Base-by-base conservation (phyloP, 148 eudicot genomes). In the Nepenthes mirabilis region DNA sequence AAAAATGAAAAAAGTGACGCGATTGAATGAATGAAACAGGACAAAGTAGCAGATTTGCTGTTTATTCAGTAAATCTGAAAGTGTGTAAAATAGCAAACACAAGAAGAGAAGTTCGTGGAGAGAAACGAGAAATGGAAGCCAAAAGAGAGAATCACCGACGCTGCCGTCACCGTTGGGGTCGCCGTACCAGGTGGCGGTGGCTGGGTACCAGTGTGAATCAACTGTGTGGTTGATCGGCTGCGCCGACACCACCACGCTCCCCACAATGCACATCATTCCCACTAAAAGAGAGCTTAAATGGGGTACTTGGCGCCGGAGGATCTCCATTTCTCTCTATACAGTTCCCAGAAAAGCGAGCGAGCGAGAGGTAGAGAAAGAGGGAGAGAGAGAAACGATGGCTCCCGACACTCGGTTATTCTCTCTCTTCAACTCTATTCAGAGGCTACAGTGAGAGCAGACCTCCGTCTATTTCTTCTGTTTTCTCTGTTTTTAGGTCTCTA, bases 111-210 rank as follows among this genome's bases (percentile, higher is more conserved):
- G 52, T 12, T 49, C 0, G 10, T 49, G 6, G 10, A 0, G 11
- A 49, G n/a, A 49, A 49, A 11, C 3, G 52, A 49, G 13, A 49
- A 49, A 49, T n/a, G 14, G 47, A 5, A 37, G n/a, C 2, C 13
- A 58, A 5, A 3, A 1, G 9, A 49, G 36, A 10, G 13, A 70
- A 61, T 49, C 43, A 88, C 96, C 96, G 62, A 56, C 58, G 69
- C 99, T 93, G 36, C 99, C 99, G 61, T 93, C 99, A 37, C 99
- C 99, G 9, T 84, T 76, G 33, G 97, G 83, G 53, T 84, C 87
- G 23, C 99, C 97, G 51, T 94, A 94, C 99, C 99, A 94, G 1
- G 97, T 94, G 32, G 99, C 97, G 43, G 96, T 79, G 47, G 95
- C 99, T 8, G 91, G 81, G 33, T 70, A 65, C 99, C 99, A 94